These are phyloP conservation scores for Albatrellus ellisii DNA, from an alignment of 768 basidiomycete species.

Conservation along the genomic window DNA sequence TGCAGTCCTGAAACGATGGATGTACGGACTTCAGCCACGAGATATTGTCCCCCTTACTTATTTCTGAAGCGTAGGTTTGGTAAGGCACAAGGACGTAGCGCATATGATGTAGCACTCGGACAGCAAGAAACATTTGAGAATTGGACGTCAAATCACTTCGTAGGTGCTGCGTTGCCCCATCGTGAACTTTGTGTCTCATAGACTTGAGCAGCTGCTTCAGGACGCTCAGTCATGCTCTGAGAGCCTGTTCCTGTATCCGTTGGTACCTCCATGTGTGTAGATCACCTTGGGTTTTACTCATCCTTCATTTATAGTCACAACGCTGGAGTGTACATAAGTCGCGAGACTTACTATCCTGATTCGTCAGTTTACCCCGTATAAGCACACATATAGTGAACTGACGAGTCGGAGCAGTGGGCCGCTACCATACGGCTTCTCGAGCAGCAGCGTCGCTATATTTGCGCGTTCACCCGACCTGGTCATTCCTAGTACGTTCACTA, in stretches of 20 bases:
- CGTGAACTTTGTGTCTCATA: background rate
- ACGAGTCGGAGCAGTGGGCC: too few species aligned
- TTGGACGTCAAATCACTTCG: background rate
- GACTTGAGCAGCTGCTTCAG: background rate
- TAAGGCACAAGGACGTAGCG: background rate
- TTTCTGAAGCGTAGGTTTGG: background rate
- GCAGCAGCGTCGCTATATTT: background rate
- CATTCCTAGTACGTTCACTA: background rate
- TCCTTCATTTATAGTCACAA: background rate
- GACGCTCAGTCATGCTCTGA: background rate
- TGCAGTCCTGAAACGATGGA: background rate
- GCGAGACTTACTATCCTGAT: background rate
- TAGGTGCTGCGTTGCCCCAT: background rate
- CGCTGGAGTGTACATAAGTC: background rate
- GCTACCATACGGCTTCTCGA: background rate
- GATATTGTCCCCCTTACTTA: background rate
- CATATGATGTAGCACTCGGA: background rate
- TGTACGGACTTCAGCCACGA: background rate
- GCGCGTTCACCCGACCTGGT: background rate
- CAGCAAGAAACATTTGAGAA: background rate
- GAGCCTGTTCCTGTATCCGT: background rate
- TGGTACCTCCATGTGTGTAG: background rate
- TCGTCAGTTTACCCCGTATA: background rate
- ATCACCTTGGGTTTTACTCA: too few species aligned
- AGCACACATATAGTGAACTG: too few species aligned